Evolutionary conservation across 2,329 filamentous ascomycete genomes (phyloP).

Genomic region (Epichloe hybrida): DNA sequence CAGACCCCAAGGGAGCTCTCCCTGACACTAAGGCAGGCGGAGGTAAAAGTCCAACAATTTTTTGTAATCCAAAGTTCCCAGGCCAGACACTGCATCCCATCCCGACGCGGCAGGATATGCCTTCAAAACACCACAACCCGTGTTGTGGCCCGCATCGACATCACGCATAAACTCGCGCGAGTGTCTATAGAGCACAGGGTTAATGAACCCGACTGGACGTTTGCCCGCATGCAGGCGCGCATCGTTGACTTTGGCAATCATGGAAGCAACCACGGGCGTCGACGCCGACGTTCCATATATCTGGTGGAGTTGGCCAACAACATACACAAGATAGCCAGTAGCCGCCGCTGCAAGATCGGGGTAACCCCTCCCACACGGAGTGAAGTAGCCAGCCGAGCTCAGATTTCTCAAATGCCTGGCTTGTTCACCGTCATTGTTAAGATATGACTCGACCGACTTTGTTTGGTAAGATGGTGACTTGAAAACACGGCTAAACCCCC

Average conservation of each 20-base stretch:
- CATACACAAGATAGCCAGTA: constrained; percentile 18
- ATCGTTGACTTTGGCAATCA: constrained; percentile 52
- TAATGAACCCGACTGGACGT: constrained; percentile 42
- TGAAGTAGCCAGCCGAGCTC: constrained; percentile 23
- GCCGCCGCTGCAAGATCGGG: constrained; percentile 48
- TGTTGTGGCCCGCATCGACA: constrained; percentile 3
- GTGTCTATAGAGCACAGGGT: constrained; percentile 42
- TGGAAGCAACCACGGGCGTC: constrained; percentile 45
- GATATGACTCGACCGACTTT: constrained; percentile 31
- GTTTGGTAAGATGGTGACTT: constrained; percentile 28
- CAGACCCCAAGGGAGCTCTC: no score
- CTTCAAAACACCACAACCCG: constrained; percentile 1
- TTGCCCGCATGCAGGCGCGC: constrained; percentile 40
- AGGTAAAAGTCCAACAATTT: background rate
- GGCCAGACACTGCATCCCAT: constrained; percentile 27
- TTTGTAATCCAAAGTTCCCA: constrained; percentile 25
- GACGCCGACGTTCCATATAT: constrained; percentile 35
- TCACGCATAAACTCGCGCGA: constrained; percentile 20
- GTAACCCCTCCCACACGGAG: constrained; percentile 35
- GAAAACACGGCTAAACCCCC: constrained; percentile 37
- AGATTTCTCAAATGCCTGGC: constrained; percentile 8
- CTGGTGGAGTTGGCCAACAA: constrained; percentile 11
- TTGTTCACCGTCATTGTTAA: constrained; percentile 19
- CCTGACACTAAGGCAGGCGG: background rate
- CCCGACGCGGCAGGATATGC: constrained; percentile 8